Base-by-base conservation (phyloP, 2,329 filamentous ascomycete genomes). In the Botrytis fragariae region DNA sequence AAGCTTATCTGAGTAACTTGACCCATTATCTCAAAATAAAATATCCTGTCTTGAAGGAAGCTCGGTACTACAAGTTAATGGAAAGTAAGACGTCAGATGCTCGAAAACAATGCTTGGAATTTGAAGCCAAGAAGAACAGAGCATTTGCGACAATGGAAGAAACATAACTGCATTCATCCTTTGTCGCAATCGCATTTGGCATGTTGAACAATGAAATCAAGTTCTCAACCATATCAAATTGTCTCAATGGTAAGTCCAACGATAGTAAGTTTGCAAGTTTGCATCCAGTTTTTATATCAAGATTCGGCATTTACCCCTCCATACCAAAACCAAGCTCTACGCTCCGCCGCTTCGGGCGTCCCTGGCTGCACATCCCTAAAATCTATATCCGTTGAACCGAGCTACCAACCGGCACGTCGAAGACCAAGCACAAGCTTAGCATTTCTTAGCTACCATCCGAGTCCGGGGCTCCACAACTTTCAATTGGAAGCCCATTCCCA, bases 381-480 rank as follows among this genome's bases (percentile, higher is more conserved):
- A 44, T 35, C 29, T 44, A 69, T 59, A 72, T 72, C 63, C 71
- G 71, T 60, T 72, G 48, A 72, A 72, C 71, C 71, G 71, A 72
- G 71, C 71, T 61, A 60, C 51, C 29, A 71, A 25, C 65, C n/a
- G 20, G 35, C 69, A 44, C 44, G 20, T 64, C 18, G 32, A 71
- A 64, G 69, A 64, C 69, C 48, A 64, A 71, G 69, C 69, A 64
- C 59, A 51, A 71, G 69, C 69, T 71, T 64, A 71, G 59, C 59
- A 71, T 45, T 51, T 57, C 48, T 35, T 29, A 59, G n/a, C 20
- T 44, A 12, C 45, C 44, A 44, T 72, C 57, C 29, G 54, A 69
- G 32, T 39, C 57, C 63, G 39, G 63, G 39, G 63, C 48, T 69
- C 62, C 63, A 60, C 51, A 60, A 48, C 39, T 59, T 69, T 39